phyloP scores from a whole-genome alignment of 164 flowering plant genomes.

The Hamamelis virginiana region DNA sequence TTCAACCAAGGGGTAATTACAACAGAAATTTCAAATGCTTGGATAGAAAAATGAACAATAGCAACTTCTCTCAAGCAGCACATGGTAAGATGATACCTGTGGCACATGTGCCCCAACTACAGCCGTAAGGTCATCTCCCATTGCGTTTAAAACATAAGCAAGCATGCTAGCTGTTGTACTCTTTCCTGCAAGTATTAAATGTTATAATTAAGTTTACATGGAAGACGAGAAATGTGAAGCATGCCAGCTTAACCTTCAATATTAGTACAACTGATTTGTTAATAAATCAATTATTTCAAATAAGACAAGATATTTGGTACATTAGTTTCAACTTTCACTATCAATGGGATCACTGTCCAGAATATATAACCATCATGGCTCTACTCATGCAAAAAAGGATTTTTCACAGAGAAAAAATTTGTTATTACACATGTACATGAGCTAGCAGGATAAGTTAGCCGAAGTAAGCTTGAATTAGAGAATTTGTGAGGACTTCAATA shows the following conservation, averaged over 20 bases:
- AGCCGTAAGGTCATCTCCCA: slow-evolving; percentile 49
- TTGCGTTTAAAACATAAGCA: slow-evolving; percentile 45
- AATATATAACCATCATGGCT: no score
- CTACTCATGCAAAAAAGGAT: no score
- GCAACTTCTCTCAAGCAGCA: not conserved
- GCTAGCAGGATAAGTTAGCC: no score
- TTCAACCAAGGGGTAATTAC: not conserved
- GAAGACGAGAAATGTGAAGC: not conserved
- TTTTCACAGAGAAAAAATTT: no score
- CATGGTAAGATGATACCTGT: slow-evolving; percentile 33
- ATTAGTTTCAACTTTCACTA: no score
- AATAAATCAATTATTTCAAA: no score
- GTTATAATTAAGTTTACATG: not conserved
- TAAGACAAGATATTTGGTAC: no score
- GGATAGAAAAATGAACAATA: not conserved
- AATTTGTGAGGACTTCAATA: no score
- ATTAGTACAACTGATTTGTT: not conserved
- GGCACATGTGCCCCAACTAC: slow-evolving; percentile 51
- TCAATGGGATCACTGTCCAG: no score
- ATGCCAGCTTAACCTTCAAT: not conserved
- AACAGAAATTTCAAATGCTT: not conserved
- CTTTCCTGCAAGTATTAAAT: slow-evolving; percentile 29
- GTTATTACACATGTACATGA: no score
- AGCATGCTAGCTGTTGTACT: slow-evolving; percentile 49
- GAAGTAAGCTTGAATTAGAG: no score